Evolutionary conservation across 2,329 filamentous ascomycete species (phyloP).

Genomic region (Zasmidium angulare): DNA sequence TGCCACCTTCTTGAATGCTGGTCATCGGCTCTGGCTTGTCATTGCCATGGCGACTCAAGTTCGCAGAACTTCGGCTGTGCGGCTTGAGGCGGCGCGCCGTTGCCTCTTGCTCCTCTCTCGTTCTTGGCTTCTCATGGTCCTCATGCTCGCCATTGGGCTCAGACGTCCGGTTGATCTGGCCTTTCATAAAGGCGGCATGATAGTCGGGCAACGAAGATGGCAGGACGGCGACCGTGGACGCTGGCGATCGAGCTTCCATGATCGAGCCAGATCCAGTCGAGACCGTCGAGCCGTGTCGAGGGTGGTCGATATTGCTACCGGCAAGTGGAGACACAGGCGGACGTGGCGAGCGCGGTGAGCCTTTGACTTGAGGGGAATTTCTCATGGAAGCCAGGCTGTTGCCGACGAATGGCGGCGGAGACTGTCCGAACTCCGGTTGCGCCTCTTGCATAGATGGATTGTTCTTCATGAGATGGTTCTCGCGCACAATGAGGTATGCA

Average conservation of each 20-base stretch:
- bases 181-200: conserved; percentile 86
- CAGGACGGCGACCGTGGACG: conserved; percentile 85
- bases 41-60: conserved; percentile 26
- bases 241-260: conserved; percentile 42
- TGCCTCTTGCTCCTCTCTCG: conserved; percentile 71
- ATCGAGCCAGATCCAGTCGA: conserved; percentile 40
- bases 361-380: conserved; percentile 3
- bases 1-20: conserved; percentile 45
- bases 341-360: conserved; percentile 32
- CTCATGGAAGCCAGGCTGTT: conserved; percentile 9
- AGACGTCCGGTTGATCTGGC: conserved; percentile 45
- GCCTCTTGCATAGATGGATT: conserved; percentile 59
- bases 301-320: conserved; percentile 36
- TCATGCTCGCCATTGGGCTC: conserved; percentile 27
- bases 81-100: conserved; percentile 80
- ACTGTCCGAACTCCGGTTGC: conserved; percentile 51
- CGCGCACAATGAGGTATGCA: conserved; percentile 94
- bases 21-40: conserved; percentile 56
- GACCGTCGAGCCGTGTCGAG: conserved; percentile 42
- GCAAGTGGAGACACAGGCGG: conserved; percentile 32
- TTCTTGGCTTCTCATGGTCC: conserved; percentile 49
- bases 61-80: conserved; percentile 64
- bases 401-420: conserved; percentile 19
- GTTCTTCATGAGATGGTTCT: conserved; percentile 95
- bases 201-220: conserved; percentile 89